These are phyloP conservation scores for Leccinellum rugosiceps DNA, from an alignment of 768 basidiomycete genomes.

Conservation along the genomic window DNA sequence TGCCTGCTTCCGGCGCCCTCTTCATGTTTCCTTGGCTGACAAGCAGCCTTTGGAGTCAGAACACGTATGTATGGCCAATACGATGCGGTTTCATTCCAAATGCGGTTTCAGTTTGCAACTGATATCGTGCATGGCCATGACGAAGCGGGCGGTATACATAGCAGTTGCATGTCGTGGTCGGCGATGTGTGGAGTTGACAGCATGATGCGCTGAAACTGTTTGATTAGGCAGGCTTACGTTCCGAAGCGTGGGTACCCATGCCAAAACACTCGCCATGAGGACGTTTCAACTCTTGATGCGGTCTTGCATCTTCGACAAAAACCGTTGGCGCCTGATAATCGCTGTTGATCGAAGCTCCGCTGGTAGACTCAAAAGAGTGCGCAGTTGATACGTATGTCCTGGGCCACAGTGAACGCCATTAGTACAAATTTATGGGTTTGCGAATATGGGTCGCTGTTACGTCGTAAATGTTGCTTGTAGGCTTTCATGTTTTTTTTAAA, in stretches of 20 bases:
- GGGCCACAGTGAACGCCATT: too few species aligned
- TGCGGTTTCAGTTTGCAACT: background rate
- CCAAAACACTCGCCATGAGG: too few species aligned
- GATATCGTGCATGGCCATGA: background rate
- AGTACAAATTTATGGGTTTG: too few species aligned
- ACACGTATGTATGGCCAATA: background rate
- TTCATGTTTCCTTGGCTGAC: background rate
- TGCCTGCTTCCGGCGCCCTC: background rate
- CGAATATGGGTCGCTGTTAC: background rate
- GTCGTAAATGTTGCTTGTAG: background rate
- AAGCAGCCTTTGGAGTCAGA: background rate
- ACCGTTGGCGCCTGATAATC: too few species aligned
- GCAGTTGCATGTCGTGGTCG: background rate
- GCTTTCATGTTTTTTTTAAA: background rate
- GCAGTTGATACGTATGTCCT: too few species aligned
- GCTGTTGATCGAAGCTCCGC: too few species aligned
- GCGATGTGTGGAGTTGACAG: background rate
- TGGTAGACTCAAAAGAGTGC: too few species aligned
- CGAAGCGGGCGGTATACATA: background rate
- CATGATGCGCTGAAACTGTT: background rate
- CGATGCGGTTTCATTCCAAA: background rate
- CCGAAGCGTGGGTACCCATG: too few species aligned
- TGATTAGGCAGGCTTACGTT: background rate
- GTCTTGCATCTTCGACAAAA: too few species aligned
- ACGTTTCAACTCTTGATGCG: too few species aligned